These are phyloP conservation scores for Neofusicoccum ribis DNA, from an alignment of 2,329 filamentous ascomycete genomes.

Conservation along the genomic window DNA sequence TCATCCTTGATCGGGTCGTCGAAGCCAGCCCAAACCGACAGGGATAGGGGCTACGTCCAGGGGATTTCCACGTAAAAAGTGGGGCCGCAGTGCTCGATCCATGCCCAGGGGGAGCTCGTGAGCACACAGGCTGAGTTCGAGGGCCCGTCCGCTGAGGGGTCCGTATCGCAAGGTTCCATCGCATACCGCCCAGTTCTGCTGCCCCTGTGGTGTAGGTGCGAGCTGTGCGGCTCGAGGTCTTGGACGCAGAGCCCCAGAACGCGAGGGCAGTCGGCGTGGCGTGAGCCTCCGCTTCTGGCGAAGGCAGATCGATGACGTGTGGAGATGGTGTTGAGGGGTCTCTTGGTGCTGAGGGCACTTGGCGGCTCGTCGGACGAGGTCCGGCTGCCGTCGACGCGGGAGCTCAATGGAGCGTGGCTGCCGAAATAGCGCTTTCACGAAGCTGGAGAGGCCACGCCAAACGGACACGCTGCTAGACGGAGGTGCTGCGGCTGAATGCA, in stretches of 20 bases:
- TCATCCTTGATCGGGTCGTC: background rate
- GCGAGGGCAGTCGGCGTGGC: background rate
- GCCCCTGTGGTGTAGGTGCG: background rate
- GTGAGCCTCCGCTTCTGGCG: background rate
- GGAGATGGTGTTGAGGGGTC: slow-evolving; percentile 15
- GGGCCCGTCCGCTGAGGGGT: background rate
- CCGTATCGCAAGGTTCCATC: background rate
- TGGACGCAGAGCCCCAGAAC: background rate
- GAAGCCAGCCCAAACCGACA: slow-evolving; percentile 4
- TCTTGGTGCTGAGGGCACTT: slow-evolving; percentile 6
- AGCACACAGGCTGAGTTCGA: background rate
- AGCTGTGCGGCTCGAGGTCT: background rate
- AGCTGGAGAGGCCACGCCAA: background rate
- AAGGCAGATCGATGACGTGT: slow-evolving; percentile 4
- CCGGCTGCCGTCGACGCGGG: background rate
- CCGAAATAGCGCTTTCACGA: background rate
- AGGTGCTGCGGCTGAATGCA: slow-evolving; percentile 5
- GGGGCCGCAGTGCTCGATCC: slow-evolving; percentile 13
- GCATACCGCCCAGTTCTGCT: background rate
- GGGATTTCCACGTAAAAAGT: slow-evolving; percentile 20
- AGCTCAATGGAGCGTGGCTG: slow-evolving; percentile 4
- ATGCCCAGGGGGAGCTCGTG: slow-evolving; percentile 11
- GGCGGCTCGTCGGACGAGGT: slow-evolving; percentile 6
- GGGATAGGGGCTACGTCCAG: slow-evolving; percentile 16
- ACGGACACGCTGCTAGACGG: slow-evolving; percentile 9